Base-by-base conservation (phyloP, 1,284 basidiomycete genomes). In the Tylopilus sp. region DNA sequence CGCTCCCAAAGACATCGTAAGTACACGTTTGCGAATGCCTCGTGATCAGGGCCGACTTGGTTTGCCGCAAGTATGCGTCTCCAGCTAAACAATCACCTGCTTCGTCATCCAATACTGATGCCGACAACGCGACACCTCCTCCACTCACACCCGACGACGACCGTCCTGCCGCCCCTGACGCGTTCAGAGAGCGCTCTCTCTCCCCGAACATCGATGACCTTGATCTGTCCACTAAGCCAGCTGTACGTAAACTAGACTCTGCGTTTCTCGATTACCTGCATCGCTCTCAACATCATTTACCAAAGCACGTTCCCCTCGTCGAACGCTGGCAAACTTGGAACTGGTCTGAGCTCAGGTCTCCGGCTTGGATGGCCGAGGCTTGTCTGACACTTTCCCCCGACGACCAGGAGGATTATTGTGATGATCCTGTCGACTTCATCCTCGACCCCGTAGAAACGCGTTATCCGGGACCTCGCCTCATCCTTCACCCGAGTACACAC, bases 71-170 rank as follows among this genome's bases (percentile, higher is more conserved):
- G 64, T 45, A 47, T 30, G 48, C 60, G 18, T 51, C 58, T 5
- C 53, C 46, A 1, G 21, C 46, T 4, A 63, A 66, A 49, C 47
- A 49, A 28, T 68, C 66, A 0, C 52, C 63, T 18, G 30, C 57
- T 2, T 67, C 52, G 43, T 68, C 66, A 2, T 65, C 59, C n/a
- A 65, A 63, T 12, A 64, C 61, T 7, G 62, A 64, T 16, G 59
- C 53, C n/a, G 63, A 65, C 45, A 65, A 54, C 40, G 49, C 42
- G 52, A 60, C 58, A 2, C 63, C 58, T 16, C 66, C 72, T 0
- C 60, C 72, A 33, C 58, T 71, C 35, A 73, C 71, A 0, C 64
- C 70, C 16, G 71, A 74, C 48, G 63, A 69, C 25, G 72, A 73
- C 45, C 54, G 66, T 54, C 50, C 59, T 16, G 9, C 42, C 25